phyloP scores from a whole-genome alignment of 1,284 basidiomycete species.

The Gomphus sp. region DNA sequence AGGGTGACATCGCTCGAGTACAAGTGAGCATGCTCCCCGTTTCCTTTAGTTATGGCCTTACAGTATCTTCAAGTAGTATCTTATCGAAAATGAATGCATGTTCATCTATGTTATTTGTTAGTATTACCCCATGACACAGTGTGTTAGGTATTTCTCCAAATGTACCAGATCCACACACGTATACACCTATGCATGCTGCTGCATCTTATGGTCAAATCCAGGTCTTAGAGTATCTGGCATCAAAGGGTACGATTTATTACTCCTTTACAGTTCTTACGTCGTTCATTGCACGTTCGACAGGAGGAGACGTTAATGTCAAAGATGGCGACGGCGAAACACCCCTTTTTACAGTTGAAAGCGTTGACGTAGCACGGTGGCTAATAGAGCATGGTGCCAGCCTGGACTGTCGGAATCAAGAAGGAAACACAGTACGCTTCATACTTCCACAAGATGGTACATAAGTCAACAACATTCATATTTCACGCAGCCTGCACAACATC shows the following conservation, averaged over 20 bases:
- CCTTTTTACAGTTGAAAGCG: slow-evolving; percentile 79
- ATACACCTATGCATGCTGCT: slow-evolving; percentile 94
- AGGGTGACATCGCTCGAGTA: slow-evolving; percentile 58
- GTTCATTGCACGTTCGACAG: slow-evolving; percentile 25
- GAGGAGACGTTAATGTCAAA: slow-evolving; percentile 80
- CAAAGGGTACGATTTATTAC: slow-evolving; percentile 39
- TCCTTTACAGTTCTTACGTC: slow-evolving; percentile 3
- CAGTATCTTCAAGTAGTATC: slow-evolving; percentile 29
- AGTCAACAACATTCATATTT: slow-evolving; percentile 1
- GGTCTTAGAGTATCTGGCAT: slow-evolving; percentile 71
- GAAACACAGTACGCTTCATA: slow-evolving; percentile 54
- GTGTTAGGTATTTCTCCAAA: slow-evolving; percentile 64
- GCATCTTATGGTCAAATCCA: slow-evolving; percentile 82
- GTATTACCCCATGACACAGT: neutral
- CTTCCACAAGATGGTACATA: neutral
- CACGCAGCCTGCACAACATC: slow-evolving; percentile 60
- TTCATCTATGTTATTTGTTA: slow-evolving; percentile 12
- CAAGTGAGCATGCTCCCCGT: slow-evolving; percentile 18
- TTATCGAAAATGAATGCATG: slow-evolving; percentile 50
- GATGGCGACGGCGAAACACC: slow-evolving; percentile 90
- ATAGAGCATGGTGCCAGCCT: slow-evolving; percentile 74
- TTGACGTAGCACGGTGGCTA: slow-evolving; percentile 71
- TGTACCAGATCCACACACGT: slow-evolving; percentile 66
- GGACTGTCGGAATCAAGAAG: slow-evolving; percentile 57
- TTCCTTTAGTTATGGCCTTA: slow-evolving; percentile 10